phyloP scores from a whole-genome alignment of 345 rosid genomes.

The Salix viminalis region DNA sequence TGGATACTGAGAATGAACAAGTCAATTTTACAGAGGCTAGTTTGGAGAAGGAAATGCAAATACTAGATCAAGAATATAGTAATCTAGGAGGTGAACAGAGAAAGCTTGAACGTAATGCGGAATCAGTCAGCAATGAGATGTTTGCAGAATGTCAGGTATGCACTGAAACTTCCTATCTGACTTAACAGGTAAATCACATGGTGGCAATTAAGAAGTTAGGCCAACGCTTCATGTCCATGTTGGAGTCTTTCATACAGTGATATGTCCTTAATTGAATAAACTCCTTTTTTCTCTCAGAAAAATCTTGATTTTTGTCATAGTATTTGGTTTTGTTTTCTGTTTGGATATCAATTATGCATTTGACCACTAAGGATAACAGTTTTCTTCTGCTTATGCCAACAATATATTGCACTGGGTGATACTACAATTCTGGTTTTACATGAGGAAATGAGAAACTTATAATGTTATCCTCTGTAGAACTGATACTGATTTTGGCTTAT shows the following conservation, averaged over 20 bases:
- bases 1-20: conserved; percentile 24
- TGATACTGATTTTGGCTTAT: background rate
- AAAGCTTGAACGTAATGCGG: conserved; percentile 87
- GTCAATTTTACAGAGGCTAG: conserved; percentile 41
- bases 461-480: background rate
- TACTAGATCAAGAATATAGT: conserved; percentile 49
- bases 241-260: background rate
- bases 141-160: conserved; percentile 88
- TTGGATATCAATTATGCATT: background rate
- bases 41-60: conserved; percentile 69
- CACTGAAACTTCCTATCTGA: background rate
- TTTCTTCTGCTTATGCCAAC: background rate
- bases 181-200: background rate
- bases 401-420: background rate
- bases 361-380: background rate
- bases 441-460: background rate
- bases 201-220: background rate
- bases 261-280: background rate
- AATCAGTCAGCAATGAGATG: conserved; percentile 93
- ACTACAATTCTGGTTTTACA: background rate
- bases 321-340: background rate
- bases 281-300: background rate
- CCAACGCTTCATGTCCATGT: background rate
- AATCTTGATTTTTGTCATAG: background rate
- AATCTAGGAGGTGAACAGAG: conserved; percentile 76